Evolutionary conservation across 129 eudicot genomes (phyloP), one percentile per base, ranked within the genome.

Genomic region (Flaveria linearis): DNA sequence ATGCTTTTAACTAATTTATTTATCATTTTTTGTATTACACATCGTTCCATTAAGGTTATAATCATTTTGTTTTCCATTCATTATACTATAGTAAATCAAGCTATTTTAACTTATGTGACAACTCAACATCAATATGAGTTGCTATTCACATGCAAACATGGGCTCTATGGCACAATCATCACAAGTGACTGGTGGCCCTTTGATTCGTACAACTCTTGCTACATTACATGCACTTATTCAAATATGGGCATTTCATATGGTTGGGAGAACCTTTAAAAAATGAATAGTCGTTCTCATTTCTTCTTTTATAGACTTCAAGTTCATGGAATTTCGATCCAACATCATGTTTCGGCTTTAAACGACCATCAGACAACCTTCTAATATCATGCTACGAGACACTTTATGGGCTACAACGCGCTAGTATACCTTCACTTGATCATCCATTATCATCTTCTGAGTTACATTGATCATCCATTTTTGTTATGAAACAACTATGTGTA

Each of bases 131-230:
- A 81, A 58, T 7, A 79, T 76, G 81, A 76, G 85, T 76, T 76
- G 85, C 77, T 81, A 51, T 53, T 71, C 81, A 81, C 85, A 76
- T 80, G 84, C 76, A 56, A 68, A 49, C 80, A 69, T 75, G 84
- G 80, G 80, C 65, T 66, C 50, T 64, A 43, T 14, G 71, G 33
- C 69, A 30, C 71, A 23, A 39, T 61, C 58, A 36, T 69, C 41
- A 36, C 50, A 45, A 45, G 12, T 36, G 42, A 20, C n/a, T 71
- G n/a, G 5, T 68, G 75, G 79, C 75, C 79, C 75, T 74, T 33
- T 73, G 39, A 64, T 39, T 50, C 63, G 4, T 15, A 69, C 69
- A 30, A 58, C 42, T 64, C 80, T 8, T 72, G 20, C 56, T 43
- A 74, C 69, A 55, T 55, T 25, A 68, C 47, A 56, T 68, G 75